A percentile compares a stretch with the other conserved stretches of the same genome.
Evolutionary conservation across 441 rosid species (phyloP).

Genomic region (Croton laevigatus): DNA sequence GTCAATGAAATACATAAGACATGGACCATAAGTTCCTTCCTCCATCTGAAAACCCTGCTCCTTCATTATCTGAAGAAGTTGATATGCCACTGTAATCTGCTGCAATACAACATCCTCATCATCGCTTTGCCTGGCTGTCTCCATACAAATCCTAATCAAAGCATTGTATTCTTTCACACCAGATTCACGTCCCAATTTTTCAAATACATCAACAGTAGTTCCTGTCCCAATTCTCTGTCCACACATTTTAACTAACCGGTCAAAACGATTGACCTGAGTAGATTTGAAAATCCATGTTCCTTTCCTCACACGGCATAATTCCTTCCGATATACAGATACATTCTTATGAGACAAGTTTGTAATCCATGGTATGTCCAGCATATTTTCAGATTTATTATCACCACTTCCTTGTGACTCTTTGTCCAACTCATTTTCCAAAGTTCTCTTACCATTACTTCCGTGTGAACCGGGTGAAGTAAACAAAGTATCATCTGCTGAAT

Average conservation of each 20-base stretch:
- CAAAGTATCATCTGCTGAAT: constrained; percentile 24
- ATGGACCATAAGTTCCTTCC: constrained; percentile 61
- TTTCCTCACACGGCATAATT: constrained; percentile 58
- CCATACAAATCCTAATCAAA: constrained; percentile 43
- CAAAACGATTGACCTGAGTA: constrained; percentile 33
- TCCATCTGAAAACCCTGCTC: constrained; percentile 55
- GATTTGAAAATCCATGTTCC: constrained; percentile 44
- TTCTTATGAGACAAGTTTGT: constrained; percentile 18
- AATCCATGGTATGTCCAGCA: constrained; percentile 44
- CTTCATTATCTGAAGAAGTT: constrained; percentile 46
- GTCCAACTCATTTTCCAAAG: constrained; percentile 24
- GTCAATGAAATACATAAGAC: constrained; percentile 60
- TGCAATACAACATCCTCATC: constrained; percentile 46
- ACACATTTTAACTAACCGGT: constrained; percentile 35
- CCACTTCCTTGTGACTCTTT: constrained; percentile 16
- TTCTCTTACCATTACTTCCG: constrained; percentile 6
- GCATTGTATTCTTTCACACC: constrained; percentile 62
- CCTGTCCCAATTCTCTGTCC: constrained; percentile 52
- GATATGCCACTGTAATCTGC: constrained; percentile 41
- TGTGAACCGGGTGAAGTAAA: constrained; percentile 4
- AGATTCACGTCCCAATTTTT: constrained; percentile 61
- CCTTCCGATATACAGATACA: constrained; percentile 36
- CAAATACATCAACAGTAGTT: constrained; percentile 43
- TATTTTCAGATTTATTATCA: constrained; percentile 13
- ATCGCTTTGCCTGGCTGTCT: constrained; percentile 45